Evolutionary conservation across 225 moss, liverwort and hornwort genomes (phyloP).

Genomic region (Polytrichum commune): DNA sequence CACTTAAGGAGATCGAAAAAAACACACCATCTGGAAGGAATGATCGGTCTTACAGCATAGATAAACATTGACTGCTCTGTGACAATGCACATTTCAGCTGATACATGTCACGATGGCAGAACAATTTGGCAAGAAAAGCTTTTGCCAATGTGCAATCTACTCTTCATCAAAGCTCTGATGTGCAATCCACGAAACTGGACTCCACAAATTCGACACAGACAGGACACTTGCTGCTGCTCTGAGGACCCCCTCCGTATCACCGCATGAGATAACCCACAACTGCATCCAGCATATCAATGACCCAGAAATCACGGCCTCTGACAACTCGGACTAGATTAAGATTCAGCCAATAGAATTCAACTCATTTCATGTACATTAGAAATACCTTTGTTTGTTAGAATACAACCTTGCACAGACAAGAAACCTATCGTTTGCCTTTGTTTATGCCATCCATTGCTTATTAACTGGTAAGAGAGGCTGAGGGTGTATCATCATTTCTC

Average conservation of each 20-base stretch:
- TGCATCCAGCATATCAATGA: too few relatives aligned
- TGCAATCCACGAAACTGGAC: background rate
- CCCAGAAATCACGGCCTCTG: too few relatives aligned
- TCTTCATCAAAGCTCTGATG: background rate
- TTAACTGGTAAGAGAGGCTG: constrained; percentile 22
- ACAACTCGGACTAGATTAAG: too few relatives aligned
- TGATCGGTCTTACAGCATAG: too few relatives aligned
- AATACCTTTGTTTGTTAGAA: constrained; percentile 19
- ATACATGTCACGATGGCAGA: too few relatives aligned
- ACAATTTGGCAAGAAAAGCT: too few relatives aligned
- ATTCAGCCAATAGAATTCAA: constrained; percentile 8
- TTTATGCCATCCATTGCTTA: constrained; percentile 6
- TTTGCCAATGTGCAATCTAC: too few relatives aligned
- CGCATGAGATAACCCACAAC: background rate
- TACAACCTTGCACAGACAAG: constrained; percentile 27
- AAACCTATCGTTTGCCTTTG: constrained; percentile 2
- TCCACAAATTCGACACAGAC: too few relatives aligned
- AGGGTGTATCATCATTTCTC: constrained; percentile 41
- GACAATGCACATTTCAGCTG: too few relatives aligned
- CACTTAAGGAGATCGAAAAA: too few relatives aligned
- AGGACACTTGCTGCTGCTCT: background rate
- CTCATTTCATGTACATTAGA: constrained; percentile 19
- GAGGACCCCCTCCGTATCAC: background rate
- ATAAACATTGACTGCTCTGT: too few relatives aligned
- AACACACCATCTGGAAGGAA: too few relatives aligned